A percentile compares a stretch with the other conserved stretches of the same genome.
Conservation (phyloP, 2,329 filamentous ascomycete species). For the Botrytis squamosa region DNA sequence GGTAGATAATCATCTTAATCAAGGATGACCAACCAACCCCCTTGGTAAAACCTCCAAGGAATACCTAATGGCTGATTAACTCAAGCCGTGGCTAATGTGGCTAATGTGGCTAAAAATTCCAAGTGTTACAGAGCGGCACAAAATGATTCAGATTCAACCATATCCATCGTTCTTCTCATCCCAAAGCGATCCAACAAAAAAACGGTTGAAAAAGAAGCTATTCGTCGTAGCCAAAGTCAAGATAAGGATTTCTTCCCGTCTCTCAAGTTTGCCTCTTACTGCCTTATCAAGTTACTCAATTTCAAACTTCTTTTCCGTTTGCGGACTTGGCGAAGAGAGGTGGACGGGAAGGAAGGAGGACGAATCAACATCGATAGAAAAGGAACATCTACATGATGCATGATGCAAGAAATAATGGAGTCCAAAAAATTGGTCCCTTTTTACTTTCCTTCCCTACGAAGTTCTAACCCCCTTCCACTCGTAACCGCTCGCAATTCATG, state of each 20-base stretch:
- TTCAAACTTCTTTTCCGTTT: background rate
- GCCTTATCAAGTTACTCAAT: background rate
- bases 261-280: background rate
- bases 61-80: background rate
- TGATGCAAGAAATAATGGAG: slow-evolving; percentile 16
- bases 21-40: background rate
- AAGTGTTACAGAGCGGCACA: background rate
- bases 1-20: background rate
- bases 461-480: background rate
- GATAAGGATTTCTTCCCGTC: background rate
- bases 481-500: background rate
- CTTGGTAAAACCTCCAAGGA: background rate
- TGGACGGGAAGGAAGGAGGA: background rate
- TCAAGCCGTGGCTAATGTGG: background rate
- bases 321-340: slow-evolving; percentile 5
- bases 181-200: background rate
- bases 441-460: too few relatives aligned
- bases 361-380: background rate
- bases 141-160: background rate
- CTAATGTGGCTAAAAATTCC: background rate
- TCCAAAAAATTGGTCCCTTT: background rate
- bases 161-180: background rate
- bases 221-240: background rate
- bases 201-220: slow-evolving; percentile 7
- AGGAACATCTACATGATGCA: background rate